Percentiles rank a stretch among this genome's conserved stretches.
These are phyloP conservation scores for Rhizopogon roseolus DNA, from an alignment of 768 basidiomycete species.

Conservation along the genomic window DNA sequence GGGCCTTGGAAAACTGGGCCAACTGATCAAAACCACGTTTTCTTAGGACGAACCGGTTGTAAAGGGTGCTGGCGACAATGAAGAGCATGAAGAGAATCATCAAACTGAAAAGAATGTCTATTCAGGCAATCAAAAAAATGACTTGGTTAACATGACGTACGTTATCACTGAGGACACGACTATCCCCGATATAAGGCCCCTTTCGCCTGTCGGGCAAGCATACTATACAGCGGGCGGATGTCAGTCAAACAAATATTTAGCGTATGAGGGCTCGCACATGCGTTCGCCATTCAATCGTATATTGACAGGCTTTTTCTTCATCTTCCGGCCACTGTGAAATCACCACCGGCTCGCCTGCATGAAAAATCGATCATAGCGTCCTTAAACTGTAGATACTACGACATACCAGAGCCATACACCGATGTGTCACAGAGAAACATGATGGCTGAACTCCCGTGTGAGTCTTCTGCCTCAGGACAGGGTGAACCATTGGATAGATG, in stretches of 20 bases:
- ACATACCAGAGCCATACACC: conserved; percentile 47
- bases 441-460: conserved; percentile 60
- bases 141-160: conserved; percentile 37
- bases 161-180: conserved; percentile 52
- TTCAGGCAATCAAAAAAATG: neutral
- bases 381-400: neutral
- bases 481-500: conserved; percentile 58
- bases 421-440: conserved; percentile 75
- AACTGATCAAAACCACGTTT: conserved; percentile 70
- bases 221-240: conserved; percentile 32
- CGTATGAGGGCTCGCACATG: conserved; percentile 41
- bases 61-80: conserved; percentile 63
- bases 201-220: conserved; percentile 69
- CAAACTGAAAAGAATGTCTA: conserved; percentile 31
- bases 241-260: neutral
- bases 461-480: conserved; percentile 41
- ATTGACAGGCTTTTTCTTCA: conserved; percentile 67
- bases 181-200: conserved; percentile 44
- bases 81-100: conserved; percentile 58
- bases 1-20: conserved; percentile 48
- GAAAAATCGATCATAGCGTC: neutral
- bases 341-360: conserved; percentile 44
- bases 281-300: conserved; percentile 81
- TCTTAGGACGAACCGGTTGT: conserved; percentile 74
- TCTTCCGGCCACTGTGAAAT: conserved; percentile 61